Percentiles rank a stretch among this genome's conserved stretches.
phyloP scores from a whole-genome alignment of 2,329 filamentous ascomycete species.

The Cytospora piceae region DNA sequence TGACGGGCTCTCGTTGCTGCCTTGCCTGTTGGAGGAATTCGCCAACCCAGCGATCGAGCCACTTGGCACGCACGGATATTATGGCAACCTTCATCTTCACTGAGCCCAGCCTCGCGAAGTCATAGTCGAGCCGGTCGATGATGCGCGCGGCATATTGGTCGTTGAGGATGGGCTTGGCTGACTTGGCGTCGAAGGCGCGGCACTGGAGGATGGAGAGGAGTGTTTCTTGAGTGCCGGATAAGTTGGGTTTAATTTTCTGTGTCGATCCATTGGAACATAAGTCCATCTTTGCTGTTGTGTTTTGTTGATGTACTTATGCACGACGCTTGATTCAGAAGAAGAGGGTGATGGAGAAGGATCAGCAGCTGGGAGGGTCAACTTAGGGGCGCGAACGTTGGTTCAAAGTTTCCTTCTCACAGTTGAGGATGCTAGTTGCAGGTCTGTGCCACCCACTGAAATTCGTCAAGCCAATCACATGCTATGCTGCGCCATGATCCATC shows the following conservation, averaged over 20 bases:
- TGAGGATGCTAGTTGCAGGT: no score
- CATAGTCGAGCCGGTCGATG: constrained; percentile 26
- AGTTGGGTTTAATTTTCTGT: constrained; percentile 14
- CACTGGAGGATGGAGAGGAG: constrained; percentile 24
- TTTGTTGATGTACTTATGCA: constrained; percentile 23
- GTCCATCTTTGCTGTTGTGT: not conserved
- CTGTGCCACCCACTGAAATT: no score
- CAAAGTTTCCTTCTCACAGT: no score
- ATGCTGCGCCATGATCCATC: no score
- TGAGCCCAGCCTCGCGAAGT: constrained; percentile 19
- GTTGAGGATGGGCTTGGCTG: constrained; percentile 20
- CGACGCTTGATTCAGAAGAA: constrained; percentile 34
- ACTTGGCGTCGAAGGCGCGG: constrained; percentile 21
- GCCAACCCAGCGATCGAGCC: constrained; percentile 22
- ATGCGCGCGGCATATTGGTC: constrained; percentile 22
- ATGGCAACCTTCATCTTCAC: not conserved
- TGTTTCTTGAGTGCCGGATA: constrained; percentile 24
- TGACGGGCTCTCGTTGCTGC: constrained; percentile 14
- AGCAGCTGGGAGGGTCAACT: no score
- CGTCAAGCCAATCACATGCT: no score
- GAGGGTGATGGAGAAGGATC: constrained; percentile 17
- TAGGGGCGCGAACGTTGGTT: no score
- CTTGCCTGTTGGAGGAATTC: constrained; percentile 17
- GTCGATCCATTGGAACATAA: not conserved
- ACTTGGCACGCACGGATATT: constrained; percentile 18